A percentile compares a stretch with the other conserved stretches of the same genome.
Evolutionary conservation across 495 filamentous ascomycete species (phyloP).

Genomic region (Lophiostoma macrostomum): DNA sequence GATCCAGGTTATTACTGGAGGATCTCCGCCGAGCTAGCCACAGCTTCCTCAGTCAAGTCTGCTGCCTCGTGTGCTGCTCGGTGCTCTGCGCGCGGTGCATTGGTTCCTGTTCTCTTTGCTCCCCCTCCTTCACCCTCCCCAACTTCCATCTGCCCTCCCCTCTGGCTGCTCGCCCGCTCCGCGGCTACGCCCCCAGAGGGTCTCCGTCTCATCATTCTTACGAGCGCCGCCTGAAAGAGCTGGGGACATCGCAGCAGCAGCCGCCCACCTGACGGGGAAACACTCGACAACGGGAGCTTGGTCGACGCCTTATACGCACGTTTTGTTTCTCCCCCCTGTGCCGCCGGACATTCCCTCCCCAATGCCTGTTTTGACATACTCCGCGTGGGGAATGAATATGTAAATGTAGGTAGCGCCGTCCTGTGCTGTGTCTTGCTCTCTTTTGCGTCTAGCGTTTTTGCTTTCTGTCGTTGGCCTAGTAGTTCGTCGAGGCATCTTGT

Average conservation of each 20-base stretch:
- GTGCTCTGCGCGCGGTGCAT: constrained; percentile 24
- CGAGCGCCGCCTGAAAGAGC: neutral
- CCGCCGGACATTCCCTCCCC: constrained; percentile 17
- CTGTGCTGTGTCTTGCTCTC: neutral
- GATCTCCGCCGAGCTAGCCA: constrained; percentile 30
- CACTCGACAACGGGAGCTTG: constrained; percentile 19
- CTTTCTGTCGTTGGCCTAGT: constrained; percentile 1
- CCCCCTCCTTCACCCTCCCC: constrained; percentile 19
- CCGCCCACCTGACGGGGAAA: neutral
- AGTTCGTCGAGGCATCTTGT: too few species aligned
- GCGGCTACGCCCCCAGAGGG: neutral
- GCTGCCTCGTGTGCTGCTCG: constrained; percentile 29
- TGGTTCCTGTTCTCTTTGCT: too few species aligned
- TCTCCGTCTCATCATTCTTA: constrained; percentile 8
- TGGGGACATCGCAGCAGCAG: neutral
- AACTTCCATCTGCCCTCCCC: constrained; percentile 6
- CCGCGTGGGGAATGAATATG: constrained; percentile 21
- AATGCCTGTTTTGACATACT: constrained; percentile 6
- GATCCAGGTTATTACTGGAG: constrained; percentile 36
- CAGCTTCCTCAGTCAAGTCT: constrained; percentile 18
- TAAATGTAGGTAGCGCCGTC: constrained; percentile 21
- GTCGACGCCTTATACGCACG: constrained; percentile 21
- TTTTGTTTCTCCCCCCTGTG: constrained; percentile 7
- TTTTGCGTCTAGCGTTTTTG: constrained; percentile 1
- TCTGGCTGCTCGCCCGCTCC: constrained; percentile 8